Evolutionary conservation across 495 filamentous ascomycete species (phyloP).

Genomic region (Sabuloglossum arenarium): DNA sequence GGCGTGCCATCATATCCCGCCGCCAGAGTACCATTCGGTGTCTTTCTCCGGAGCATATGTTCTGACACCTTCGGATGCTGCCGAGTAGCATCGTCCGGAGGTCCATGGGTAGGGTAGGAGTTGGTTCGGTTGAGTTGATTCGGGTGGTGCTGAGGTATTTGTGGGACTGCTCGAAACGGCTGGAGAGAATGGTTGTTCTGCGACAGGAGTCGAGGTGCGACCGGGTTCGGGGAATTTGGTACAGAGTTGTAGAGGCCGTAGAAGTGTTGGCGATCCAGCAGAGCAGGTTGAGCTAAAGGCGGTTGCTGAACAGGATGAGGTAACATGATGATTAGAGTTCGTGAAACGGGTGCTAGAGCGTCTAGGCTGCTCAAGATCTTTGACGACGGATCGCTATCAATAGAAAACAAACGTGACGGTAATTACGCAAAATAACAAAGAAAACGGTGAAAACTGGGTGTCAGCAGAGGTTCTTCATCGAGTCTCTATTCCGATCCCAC

Average conservation of each 20-base stretch:
- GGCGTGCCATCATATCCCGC: constrained; percentile 85
- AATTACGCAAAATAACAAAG: neutral
- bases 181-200: neutral
- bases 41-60: constrained; percentile 78
- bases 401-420: neutral
- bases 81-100: neutral
- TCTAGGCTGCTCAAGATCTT: neutral
- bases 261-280: neutral
- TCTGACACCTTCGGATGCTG: constrained; percentile 20
- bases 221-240: neutral
- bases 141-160: neutral
- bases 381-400: neutral
- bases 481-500: constrained; percentile 1
- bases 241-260: constrained; percentile 1
- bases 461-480: neutral
- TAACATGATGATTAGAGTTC: constrained; percentile 1
- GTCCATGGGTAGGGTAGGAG: neutral
- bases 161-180: neutral
- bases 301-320: constrained; percentile 1
- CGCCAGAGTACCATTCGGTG: constrained; percentile 78
- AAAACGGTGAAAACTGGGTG: neutral
- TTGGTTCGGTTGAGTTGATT: neutral
- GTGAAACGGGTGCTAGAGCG: neutral
- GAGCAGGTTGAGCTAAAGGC: neutral
- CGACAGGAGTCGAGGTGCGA: neutral